Evolutionary conservation across 2,329 filamentous ascomycete species (phyloP).

Genomic region (Trichoderma hamatum): DNA sequence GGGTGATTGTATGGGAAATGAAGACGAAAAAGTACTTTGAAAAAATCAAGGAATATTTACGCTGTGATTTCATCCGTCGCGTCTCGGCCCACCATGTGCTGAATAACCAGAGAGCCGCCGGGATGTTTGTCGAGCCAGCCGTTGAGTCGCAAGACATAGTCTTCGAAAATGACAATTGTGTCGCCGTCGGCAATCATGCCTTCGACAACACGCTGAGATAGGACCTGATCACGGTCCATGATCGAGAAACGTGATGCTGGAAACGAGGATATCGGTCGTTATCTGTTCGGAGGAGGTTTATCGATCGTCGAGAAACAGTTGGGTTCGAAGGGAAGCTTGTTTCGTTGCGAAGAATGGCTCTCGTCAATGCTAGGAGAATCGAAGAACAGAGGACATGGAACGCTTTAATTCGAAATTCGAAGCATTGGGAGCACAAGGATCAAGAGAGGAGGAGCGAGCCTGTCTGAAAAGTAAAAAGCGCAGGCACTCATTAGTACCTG

Average conservation of each 20-base stretch:
- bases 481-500: conserved; percentile 4
- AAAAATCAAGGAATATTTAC: conserved; percentile 51
- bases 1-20: too few relatives aligned
- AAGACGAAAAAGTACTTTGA: background rate
- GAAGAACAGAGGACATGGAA: background rate
- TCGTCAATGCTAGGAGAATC: background rate
- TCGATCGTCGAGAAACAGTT: background rate
- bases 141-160: conserved; percentile 83
- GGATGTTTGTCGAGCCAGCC: conserved; percentile 89
- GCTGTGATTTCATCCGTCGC: conserved; percentile 92
- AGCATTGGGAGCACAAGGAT: background rate
- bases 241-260: background rate
- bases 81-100: conserved; percentile 91
- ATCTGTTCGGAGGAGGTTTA: background rate
- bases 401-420: background rate
- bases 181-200: conserved; percentile 80
- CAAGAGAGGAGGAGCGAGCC: conserved; percentile 10
- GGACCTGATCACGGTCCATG: conserved; percentile 22
- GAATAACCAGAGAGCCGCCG: conserved; percentile 86
- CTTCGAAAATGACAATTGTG: conserved; percentile 78
- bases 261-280: background rate
- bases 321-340: background rate
- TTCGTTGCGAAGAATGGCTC: background rate
- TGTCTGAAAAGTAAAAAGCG: background rate
- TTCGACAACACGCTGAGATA: conserved; percentile 49